A percentile compares a stretch with the other conserved stretches of the same genome.
phyloP scores from a whole-genome alignment of 306 rosid species.

The Hippophae tibetana region DNA sequence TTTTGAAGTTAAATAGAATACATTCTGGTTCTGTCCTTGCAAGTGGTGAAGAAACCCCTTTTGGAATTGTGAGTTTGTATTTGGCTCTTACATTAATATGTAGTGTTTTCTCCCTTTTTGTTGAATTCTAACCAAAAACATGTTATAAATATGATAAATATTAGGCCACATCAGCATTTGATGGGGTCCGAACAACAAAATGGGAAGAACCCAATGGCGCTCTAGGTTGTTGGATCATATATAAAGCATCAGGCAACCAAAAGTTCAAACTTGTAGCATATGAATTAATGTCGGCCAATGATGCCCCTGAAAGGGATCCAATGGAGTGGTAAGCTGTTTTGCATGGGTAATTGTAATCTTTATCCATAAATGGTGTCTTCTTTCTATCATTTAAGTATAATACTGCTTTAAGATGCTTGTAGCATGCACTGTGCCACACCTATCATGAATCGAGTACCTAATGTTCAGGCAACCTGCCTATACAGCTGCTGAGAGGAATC shows the following conservation, averaged over 20 bases:
- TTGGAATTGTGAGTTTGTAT: conserved; percentile 74
- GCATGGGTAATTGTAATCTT: no score
- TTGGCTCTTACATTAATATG: conserved; percentile 16
- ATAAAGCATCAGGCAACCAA: conserved; percentile 39
- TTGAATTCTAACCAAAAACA: conserved; percentile 9
- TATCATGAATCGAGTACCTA: no score
- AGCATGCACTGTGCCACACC: no score
- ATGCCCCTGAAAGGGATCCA: conserved; percentile 96
- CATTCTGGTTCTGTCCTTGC: conserved; percentile 84
- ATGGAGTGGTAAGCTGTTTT: conserved; percentile 60
- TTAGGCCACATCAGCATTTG: conserved; percentile 86
- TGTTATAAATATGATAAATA: conserved; percentile 21
- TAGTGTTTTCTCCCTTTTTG: conserved; percentile 2
- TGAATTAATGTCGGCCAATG: conserved; percentile 88
- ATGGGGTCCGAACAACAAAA: conserved; percentile 56
- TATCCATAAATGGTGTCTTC: no score
- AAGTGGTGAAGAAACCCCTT: conserved; percentile 85
- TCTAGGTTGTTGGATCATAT: conserved; percentile 76
- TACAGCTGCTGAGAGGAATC: no score
- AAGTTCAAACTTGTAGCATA: conserved; percentile 73
- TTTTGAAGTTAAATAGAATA: conserved; percentile 64
- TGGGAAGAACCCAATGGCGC: conserved; percentile 99
- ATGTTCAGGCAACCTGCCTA: no score
- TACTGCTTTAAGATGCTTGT: no score
- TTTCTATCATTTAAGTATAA: no score